Percentiles rank a stretch among this genome's conserved stretches.
Evolutionary conservation across 139 green algal genomes (phyloP).

Genomic region (Closterium sp.): DNA sequence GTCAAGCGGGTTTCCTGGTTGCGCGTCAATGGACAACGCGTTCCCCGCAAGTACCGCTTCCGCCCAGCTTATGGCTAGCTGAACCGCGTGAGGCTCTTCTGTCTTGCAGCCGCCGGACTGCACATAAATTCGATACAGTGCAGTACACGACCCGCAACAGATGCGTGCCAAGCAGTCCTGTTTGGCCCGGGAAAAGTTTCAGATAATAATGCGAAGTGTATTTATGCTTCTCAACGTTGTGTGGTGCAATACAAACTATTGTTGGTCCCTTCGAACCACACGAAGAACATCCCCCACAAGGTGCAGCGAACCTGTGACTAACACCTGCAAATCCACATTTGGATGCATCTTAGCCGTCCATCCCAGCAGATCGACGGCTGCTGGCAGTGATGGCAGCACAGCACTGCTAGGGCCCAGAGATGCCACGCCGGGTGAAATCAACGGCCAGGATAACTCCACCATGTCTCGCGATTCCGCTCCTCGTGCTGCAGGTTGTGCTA

Average conservation of each 20-base stretch:
- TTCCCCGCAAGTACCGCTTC: too few relatives aligned
- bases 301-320: constrained; percentile 94
- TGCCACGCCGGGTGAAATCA: neutral
- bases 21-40: too few relatives aligned
- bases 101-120: too few relatives aligned
- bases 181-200: too few relatives aligned
- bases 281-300: constrained; percentile 81
- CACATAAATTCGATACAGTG: too few relatives aligned
- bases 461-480: too few relatives aligned
- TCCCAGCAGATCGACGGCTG: constrained; percentile 67
- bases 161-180: too few relatives aligned
- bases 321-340: constrained; percentile 65
- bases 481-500: constrained; percentile 1
- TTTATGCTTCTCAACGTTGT: neutral
- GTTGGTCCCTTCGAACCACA: constrained; percentile 3
- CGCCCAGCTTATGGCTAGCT: too few relatives aligned
- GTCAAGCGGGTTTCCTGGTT: too few relatives aligned
- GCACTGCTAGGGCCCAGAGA: constrained; percentile 41
- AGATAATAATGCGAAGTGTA: too few relatives aligned
- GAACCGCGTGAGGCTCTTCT: too few relatives aligned
- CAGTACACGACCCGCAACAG: too few relatives aligned
- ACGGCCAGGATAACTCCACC: neutral
- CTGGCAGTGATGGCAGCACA: constrained; percentile 63
- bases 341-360: constrained; percentile 29
- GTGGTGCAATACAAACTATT: neutral